Conservation (phyloP, 75 land plant species). For the Sequoiadendron giganteum region DNA sequence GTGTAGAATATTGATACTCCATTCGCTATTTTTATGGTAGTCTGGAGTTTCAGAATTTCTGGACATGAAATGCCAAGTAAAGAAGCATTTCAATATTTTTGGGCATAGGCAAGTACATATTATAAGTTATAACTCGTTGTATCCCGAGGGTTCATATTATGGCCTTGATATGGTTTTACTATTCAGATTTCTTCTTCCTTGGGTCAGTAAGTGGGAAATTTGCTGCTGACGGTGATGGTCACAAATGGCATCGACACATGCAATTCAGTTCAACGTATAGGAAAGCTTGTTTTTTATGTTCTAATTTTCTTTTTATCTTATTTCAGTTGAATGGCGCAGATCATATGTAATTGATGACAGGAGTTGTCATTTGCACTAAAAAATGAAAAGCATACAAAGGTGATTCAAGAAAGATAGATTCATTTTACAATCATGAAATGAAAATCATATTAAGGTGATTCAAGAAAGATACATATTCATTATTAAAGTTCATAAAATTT, state of each 20-base stretch:
- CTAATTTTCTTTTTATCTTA: background rate
- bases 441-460: background rate
- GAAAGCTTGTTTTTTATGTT: background rate
- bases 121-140: background rate
- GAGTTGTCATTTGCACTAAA: background rate
- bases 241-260: background rate
- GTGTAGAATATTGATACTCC: background rate
- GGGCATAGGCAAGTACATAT: background rate
- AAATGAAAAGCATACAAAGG: background rate
- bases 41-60: background rate
- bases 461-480: too few species aligned
- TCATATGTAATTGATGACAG: background rate
- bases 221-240: background rate
- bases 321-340: background rate
- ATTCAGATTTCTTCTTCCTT: too few species aligned
- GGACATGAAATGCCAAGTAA: background rate
- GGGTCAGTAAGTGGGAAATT: too few species aligned
- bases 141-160: too few species aligned
- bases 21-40: too few species aligned
- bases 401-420: too few species aligned
- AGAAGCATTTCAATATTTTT: background rate
- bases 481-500: too few species aligned
- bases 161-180: too few species aligned
- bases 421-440: background rate
- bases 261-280: background rate